Evolutionary conservation across 2,329 filamentous ascomycete genomes (phyloP).

Genomic region (Magnaporthiopsis incrustans): DNA sequence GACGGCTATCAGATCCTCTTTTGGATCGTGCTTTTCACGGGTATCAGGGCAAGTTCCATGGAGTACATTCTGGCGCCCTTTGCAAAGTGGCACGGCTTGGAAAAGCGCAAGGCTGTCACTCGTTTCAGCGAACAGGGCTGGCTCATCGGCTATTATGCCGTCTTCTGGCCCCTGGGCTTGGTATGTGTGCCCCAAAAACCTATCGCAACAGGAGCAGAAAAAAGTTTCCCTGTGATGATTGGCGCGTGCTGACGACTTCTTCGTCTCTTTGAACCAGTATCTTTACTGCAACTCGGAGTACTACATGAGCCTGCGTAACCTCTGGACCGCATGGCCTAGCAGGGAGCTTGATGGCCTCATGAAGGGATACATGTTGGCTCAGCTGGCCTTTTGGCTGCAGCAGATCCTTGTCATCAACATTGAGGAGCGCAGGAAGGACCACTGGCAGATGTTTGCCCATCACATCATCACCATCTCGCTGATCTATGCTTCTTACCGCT

Average conservation of each 20-base stretch:
- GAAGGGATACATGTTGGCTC: conserved; percentile 85
- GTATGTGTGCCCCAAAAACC: conserved; percentile 38
- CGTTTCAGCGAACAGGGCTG: conserved; percentile 93
- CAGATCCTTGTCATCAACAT: conserved; percentile 92
- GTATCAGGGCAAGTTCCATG: conserved; percentile 74
- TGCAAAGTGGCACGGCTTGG: conserved; percentile 63
- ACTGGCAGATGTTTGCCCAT: conserved; percentile 92
- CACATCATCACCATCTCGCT: conserved; percentile 84
- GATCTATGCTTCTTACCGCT: conserved; percentile 75
- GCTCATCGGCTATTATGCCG: conserved; percentile 74
- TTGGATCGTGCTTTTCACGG: conserved; percentile 80
- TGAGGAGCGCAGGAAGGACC: conserved; percentile 88
- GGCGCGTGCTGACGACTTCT: not conserved
- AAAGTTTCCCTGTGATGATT: not conserved
- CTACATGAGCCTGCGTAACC: conserved; percentile 64
- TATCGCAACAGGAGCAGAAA: too few relatives aligned
- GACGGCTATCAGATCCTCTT: conserved; percentile 71
- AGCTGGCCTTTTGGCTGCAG: conserved; percentile 90
- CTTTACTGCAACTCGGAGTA: conserved; percentile 71
- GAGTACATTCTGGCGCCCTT: conserved; percentile 80
- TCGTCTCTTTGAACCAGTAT: conserved; percentile 45
- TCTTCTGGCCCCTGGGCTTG: conserved; percentile 79
- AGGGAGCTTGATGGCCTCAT: conserved; percentile 65
- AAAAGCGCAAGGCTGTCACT: conserved; percentile 65
- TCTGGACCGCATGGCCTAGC: conserved; percentile 82